phyloP scores from a whole-genome alignment of 768 basidiomycete species.

The Stropharia rugosoannulata region DNA sequence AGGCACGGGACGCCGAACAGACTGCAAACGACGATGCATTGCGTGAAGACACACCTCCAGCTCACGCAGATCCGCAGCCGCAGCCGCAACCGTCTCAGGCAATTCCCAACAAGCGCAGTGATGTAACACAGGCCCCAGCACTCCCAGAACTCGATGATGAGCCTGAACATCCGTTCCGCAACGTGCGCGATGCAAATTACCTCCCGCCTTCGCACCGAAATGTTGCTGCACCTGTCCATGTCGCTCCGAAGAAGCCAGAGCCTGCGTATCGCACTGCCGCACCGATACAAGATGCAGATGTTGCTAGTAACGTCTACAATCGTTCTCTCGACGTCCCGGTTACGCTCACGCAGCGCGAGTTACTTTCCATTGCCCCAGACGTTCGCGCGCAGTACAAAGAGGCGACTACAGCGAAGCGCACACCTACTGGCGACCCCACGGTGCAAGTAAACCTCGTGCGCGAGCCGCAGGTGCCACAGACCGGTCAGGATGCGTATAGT shows the following conservation, averaged over 20 bases:
- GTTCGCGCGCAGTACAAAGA: slow-evolving; percentile 16
- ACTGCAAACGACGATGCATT: too few relatives aligned
- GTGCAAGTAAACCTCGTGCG: neutral
- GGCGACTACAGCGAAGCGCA: slow-evolving; percentile 10
- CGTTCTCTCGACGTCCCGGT: slow-evolving; percentile 14
- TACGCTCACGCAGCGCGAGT: slow-evolving; percentile 17
- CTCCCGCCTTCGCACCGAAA: slow-evolving; percentile 12
- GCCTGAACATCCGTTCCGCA: slow-evolving; percentile 7
- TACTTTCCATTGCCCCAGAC: slow-evolving; percentile 19
- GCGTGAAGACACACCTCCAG: too few relatives aligned
- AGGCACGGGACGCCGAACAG: neutral
- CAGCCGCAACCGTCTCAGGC: neutral
- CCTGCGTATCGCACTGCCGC: slow-evolving; percentile 16
- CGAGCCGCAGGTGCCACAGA: too few relatives aligned
- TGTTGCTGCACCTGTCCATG: slow-evolving; percentile 7
- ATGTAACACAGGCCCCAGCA: neutral
- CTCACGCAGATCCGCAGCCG: too few relatives aligned
- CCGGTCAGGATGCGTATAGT: too few relatives aligned
- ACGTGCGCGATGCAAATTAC: slow-evolving; percentile 14
- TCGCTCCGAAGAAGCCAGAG: slow-evolving; percentile 10
- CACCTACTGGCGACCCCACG: neutral
- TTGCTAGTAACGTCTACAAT: slow-evolving; percentile 10
- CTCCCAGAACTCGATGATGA: neutral
- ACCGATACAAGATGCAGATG: slow-evolving; percentile 17
- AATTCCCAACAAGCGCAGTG: too few relatives aligned